These are phyloP conservation scores for Eleusine indica DNA, from an alignment of 176 grass and related monocot genomes.

Conservation along the genomic window DNA sequence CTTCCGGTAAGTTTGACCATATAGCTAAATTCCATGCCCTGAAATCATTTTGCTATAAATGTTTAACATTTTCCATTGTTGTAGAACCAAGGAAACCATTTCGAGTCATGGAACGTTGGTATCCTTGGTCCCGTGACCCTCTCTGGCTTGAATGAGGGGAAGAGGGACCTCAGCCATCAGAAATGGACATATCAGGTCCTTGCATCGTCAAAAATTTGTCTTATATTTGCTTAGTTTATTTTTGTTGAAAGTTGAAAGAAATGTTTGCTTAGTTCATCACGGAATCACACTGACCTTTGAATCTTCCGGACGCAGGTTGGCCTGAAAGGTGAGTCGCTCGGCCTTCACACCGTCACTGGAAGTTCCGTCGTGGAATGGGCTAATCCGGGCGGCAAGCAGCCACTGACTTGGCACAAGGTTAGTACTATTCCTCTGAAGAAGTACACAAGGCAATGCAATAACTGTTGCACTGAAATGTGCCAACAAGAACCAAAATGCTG, in stretches of 20 bases:
- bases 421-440: background rate
- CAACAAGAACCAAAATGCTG: conserved; percentile 4
- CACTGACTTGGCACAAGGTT: conserved; percentile 97
- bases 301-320: conserved; percentile 49
- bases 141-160: conserved; percentile 65
- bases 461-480: background rate
- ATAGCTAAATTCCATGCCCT: background rate
- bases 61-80: background rate
- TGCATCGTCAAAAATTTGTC: background rate
- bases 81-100: conserved; percentile 84
- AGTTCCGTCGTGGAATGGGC: conserved; percentile 84
- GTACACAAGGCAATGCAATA: background rate
- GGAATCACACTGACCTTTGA: background rate
- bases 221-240: background rate
- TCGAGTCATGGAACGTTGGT: conserved; percentile 81
- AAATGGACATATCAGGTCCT: conserved; percentile 91
- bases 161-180: conserved; percentile 73
- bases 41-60: background rate
- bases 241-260: too few species aligned
- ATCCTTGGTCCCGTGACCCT: conserved; percentile 82
- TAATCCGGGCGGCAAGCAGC: conserved; percentile 43
- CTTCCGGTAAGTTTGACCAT: conserved; percentile 65
- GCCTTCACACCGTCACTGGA: conserved; percentile 59
- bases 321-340: conserved; percentile 70
- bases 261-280: background rate